Percentiles rank a stretch among this genome's conserved stretches.
Evolutionary conservation across 768 basidiomycete species (phyloP).

Genomic region (Russula griseocarnosa): DNA sequence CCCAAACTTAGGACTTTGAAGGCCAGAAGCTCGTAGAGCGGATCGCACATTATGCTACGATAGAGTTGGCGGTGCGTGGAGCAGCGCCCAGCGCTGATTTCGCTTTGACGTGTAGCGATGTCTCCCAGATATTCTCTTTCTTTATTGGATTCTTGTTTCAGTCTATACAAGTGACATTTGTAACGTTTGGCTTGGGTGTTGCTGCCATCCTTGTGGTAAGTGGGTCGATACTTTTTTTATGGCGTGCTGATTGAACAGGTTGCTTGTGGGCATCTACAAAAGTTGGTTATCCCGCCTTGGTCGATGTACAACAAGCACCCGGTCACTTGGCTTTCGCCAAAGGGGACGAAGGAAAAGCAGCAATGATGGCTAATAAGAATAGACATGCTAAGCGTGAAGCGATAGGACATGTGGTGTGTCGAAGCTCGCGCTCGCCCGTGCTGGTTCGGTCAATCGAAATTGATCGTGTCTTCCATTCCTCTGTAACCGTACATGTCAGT

Average conservation of each 20-base stretch:
- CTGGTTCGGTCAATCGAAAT: too few relatives aligned
- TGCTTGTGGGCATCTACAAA: neutral
- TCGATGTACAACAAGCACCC: slow-evolving; percentile 58
- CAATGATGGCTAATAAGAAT: slow-evolving; percentile 3
- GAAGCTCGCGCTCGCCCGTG: too few relatives aligned
- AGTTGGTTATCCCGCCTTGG: slow-evolving; percentile 71
- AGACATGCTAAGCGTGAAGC: neutral
- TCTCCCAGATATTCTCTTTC: slow-evolving; percentile 50
- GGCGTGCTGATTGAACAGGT: neutral
- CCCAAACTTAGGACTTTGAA: slow-evolving; percentile 51
- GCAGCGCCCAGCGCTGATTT: neutral
- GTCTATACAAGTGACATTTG: slow-evolving; percentile 52
- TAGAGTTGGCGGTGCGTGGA: slow-evolving; percentile 45
- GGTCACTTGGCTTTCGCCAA: slow-evolving; percentile 53
- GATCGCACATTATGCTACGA: slow-evolving; percentile 43
- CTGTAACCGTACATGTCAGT: neutral
- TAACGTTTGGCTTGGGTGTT: slow-evolving; percentile 39
- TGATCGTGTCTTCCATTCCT: neutral
- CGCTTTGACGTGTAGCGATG: neutral
- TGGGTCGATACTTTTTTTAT: slow-evolving; percentile 24
- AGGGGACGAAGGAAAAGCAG: slow-evolving; percentile 34
- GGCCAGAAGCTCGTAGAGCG: slow-evolving; percentile 54
- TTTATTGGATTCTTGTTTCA: slow-evolving; percentile 54
- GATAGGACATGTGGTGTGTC: too few relatives aligned
- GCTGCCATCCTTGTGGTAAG: slow-evolving; percentile 26